Percentiles rank a stretch among this genome's conserved stretches.
Evolutionary conservation across 106 monocot genomes (phyloP).

Genomic region (Dioscorea alata): DNA sequence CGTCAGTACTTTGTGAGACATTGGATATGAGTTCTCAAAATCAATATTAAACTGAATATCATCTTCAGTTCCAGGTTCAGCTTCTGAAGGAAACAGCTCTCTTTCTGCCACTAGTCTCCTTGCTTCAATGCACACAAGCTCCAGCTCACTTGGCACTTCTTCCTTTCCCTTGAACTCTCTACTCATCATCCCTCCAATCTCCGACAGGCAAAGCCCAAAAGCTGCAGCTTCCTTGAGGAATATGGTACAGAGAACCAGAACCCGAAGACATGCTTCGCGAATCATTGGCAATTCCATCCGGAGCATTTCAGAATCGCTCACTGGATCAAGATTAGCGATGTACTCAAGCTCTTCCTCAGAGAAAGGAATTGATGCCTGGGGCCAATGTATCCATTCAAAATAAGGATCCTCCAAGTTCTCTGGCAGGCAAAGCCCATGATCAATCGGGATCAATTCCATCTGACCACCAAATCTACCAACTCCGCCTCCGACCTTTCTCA

Average conservation of each 20-base stretch:
- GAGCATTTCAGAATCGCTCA: conserved; percentile 54
- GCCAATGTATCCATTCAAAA: conserved; percentile 98
- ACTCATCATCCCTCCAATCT: conserved; percentile 97
- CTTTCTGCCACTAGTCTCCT: conserved; percentile 52
- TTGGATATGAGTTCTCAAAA: conserved; percentile 30
- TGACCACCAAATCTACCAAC: conserved; percentile 38
- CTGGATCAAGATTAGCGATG: conserved; percentile 74
- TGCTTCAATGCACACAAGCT: conserved; percentile 77
- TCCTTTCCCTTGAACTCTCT: conserved; percentile 69
- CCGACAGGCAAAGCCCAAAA: conserved; percentile 81
- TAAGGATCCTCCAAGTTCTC: conserved; percentile 91
- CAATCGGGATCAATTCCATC: conserved; percentile 78
- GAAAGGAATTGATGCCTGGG: conserved; percentile 90
- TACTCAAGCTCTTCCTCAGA: conserved; percentile 83
- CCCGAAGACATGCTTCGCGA: conserved; percentile 71
- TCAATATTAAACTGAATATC: conserved; percentile 43
- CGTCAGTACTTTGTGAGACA: conserved; percentile 17
- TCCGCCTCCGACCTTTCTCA: conserved; percentile 31
- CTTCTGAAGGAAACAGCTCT: conserved; percentile 12
- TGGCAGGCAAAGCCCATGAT: conserved; percentile 88
- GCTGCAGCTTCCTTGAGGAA: conserved; percentile 84
- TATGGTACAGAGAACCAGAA: conserved; percentile 66
- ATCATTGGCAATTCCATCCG: conserved; percentile 79
- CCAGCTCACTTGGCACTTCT: conserved; percentile 87
- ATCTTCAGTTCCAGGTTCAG: conserved; percentile 31